These are phyloP conservation scores for Globisporangium nodosum DNA, from an alignment of 352 stramenopile species.

Conservation along the genomic window DNA sequence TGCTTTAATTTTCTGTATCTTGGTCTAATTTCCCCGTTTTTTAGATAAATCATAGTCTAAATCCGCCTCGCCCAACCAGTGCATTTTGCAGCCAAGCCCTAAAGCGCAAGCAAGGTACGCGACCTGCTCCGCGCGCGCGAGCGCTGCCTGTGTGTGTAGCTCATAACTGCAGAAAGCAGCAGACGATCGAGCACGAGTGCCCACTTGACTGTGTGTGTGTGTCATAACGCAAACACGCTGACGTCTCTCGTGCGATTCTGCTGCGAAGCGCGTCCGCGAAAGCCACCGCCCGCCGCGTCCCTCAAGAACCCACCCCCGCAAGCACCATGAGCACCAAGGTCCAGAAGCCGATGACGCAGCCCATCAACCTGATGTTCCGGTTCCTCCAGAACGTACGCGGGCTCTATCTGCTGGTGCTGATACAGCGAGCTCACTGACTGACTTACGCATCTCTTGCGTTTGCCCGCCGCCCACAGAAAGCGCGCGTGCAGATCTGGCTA, in stretches of 20 bases:
- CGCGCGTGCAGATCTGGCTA: constrained; percentile 98
- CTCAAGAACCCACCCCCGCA: constrained; percentile 1
- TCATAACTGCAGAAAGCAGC: not conserved
- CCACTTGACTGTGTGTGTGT: no score
- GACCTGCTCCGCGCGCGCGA: not conserved
- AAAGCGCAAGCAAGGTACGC: constrained; percentile 8
- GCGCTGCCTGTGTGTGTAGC: not conserved
- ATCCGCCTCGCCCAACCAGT: constrained; percentile 2
- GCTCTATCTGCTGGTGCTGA: not conserved
- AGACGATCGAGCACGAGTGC: no score
- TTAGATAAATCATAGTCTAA: no score
- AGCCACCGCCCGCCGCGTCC: not conserved
- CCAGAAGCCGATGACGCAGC: constrained; percentile 99
- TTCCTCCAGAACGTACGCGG: constrained; percentile 95
- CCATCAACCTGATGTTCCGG: constrained; percentile 99
- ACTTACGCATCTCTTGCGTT: not conserved
- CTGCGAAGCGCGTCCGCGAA: not conserved
- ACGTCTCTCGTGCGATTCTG: not conserved
- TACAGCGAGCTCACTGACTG: not conserved
- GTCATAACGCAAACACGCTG: not conserved
- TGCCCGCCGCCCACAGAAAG: constrained; percentile 69
- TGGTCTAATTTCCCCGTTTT: not conserved
- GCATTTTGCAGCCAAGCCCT: constrained; percentile 8
- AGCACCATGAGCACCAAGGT: constrained; percentile 89
- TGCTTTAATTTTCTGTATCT: not conserved